Conservation (phyloP, 176 grass and related monocot species). For the Miscanthus lutarioriparius region DNA sequence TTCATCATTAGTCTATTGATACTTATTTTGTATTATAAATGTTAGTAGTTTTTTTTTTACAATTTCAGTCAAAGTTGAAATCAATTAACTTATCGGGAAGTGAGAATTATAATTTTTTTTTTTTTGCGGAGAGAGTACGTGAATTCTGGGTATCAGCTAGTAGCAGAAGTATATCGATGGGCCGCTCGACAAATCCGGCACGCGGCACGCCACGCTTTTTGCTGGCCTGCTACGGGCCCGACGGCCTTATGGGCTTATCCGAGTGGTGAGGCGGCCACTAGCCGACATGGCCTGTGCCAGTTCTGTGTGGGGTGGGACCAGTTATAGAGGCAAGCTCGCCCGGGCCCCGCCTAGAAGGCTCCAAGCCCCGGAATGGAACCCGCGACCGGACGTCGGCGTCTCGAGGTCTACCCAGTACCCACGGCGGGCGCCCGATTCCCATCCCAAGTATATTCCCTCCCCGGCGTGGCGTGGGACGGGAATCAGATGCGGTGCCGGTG, state of each 20-base stretch:
- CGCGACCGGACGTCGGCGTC: background rate
- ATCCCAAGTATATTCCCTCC: constrained; percentile 35
- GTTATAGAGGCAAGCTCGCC: background rate
- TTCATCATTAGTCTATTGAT: too few relatives aligned
- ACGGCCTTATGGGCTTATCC: background rate
- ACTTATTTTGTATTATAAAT: too few relatives aligned
- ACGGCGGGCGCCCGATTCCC: constrained; percentile 9
- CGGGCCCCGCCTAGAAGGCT: background rate
- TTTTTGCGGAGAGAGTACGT: too few relatives aligned
- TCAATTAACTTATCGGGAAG: too few relatives aligned
- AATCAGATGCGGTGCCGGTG: constrained; percentile 26
- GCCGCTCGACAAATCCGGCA: background rate
- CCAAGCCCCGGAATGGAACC: background rate
- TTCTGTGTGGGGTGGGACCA: background rate
- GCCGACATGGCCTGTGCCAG: background rate
- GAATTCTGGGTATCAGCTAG: too few relatives aligned
- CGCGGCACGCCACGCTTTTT: background rate
- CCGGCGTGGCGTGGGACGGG: background rate
- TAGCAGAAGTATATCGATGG: background rate
- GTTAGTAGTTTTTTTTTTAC: too few relatives aligned
- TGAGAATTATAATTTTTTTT: too few relatives aligned
- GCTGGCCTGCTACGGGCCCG: background rate
- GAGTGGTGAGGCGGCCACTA: background rate
- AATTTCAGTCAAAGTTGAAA: too few relatives aligned
- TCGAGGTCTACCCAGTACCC: background rate